phyloP scores from a whole-genome alignment of 257 asterid genomes.

The Solanum chiquidenum region DNA sequence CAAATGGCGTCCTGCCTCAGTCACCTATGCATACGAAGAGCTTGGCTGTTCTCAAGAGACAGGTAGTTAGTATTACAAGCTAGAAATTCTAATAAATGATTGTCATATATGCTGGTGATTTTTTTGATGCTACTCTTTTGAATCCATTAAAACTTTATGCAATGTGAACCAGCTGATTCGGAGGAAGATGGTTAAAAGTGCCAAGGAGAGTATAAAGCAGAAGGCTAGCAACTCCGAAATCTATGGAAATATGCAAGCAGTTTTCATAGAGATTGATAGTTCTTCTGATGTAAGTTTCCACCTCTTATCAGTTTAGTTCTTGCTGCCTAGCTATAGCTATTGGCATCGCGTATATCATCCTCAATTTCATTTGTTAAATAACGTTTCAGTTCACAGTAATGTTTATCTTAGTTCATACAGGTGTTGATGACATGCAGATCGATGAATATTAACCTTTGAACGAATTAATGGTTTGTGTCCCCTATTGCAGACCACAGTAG shows the following conservation, averaged over 20 bases:
- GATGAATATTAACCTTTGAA: neutral
- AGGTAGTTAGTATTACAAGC: slow-evolving; percentile 6
- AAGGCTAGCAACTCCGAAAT: slow-evolving; percentile 39
- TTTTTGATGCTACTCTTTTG: neutral
- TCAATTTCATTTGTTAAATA: neutral
- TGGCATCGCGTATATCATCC: neutral
- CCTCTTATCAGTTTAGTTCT: neutral
- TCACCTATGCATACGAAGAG: slow-evolving; percentile 12
- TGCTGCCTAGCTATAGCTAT: neutral
- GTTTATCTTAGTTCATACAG: neutral
- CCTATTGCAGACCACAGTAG: slow-evolving; percentile 21
- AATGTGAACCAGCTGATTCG: slow-evolving; percentile 25
- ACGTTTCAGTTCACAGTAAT: neutral
- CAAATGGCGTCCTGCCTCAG: neutral
- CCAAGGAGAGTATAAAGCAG: slow-evolving; percentile 34
- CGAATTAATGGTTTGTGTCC: neutral
- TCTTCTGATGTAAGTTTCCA: slow-evolving; percentile 23
- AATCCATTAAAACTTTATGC: neutral
- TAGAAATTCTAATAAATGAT: neutral
- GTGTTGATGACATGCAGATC: neutral
- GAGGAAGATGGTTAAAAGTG: slow-evolving; percentile 39
- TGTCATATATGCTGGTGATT: neutral
- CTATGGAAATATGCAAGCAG: slow-evolving; percentile 48
- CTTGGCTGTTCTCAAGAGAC: slow-evolving; percentile 35
- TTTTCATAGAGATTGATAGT: slow-evolving; percentile 36